Percentiles rank a stretch among this genome's conserved stretches.
These are phyloP conservation scores for Pachysandra terminalis DNA, from an alignment of 164 flowering plant species.

Conservation along the genomic window DNA sequence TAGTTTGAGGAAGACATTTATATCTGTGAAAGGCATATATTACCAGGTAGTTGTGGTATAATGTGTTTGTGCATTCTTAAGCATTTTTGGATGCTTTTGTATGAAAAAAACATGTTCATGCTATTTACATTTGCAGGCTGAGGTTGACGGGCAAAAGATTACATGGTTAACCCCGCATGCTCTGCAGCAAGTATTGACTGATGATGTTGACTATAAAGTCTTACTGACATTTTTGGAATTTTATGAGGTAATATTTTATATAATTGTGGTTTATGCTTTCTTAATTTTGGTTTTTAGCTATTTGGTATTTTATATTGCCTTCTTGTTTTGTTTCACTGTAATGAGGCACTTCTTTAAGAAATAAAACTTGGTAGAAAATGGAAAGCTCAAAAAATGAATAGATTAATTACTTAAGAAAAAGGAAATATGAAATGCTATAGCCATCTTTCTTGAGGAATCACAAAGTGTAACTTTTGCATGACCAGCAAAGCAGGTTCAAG, in stretches of 20 bases:
- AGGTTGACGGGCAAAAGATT: conserved; percentile 79
- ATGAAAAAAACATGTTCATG: background rate
- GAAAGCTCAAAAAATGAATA: too few species aligned
- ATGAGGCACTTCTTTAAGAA: too few species aligned
- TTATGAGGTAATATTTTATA: conserved; percentile 60
- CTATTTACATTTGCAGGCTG: conserved; percentile 49
- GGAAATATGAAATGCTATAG: too few species aligned
- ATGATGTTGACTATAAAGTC: conserved; percentile 76
- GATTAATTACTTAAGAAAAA: too few species aligned
- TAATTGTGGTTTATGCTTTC: background rate
- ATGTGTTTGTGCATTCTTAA: background rate
- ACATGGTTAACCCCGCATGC: conserved; percentile 93
- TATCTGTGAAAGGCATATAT: conserved; percentile 93
- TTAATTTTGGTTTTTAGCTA: background rate
- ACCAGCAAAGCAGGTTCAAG: too few species aligned
- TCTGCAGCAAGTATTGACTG: conserved; percentile 81
- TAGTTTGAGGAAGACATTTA: conserved; percentile 70
- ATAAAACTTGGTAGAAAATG: too few species aligned
- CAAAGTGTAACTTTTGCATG: too few species aligned
- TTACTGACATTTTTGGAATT: conserved; percentile 83
- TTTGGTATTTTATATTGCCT: too few species aligned
- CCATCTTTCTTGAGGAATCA: too few species aligned
- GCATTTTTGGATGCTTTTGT: background rate
- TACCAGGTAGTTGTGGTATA: conserved; percentile 57
- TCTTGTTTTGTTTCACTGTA: too few species aligned